Evolutionary conservation across 2,329 filamentous ascomycete genomes (phyloP), one percentile per base, ranked within the genome.

Genomic region (Nemania bipapillata): DNA sequence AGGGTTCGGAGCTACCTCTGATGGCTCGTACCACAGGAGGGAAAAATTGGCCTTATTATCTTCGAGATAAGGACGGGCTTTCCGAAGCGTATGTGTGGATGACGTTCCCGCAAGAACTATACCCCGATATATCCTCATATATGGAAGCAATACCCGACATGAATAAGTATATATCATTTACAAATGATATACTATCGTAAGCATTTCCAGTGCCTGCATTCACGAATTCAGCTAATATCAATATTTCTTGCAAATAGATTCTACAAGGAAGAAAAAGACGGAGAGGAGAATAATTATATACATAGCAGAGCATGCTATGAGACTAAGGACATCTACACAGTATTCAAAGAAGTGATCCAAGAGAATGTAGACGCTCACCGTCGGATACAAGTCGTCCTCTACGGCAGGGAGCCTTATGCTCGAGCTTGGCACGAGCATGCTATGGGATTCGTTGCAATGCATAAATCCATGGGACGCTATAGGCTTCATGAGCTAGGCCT

Each of bases 151-250:
- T 77, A 24, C 73, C 76, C 0, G 75, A 78, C 37, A 72, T 78
- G 69, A 70, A 68, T 6, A 73, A 61, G 57, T 78, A 74, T 35
- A 72, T 77, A 32, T 73, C 70, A 20, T 56, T 77, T 5, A 72
- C 71, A 1, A 78, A 78, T 49, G 75, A 78, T 52, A 73, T 77
- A 4, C 17, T 78, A 42, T 78, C 76, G 77, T 77, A 45, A 68
- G 75, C 73, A 7, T n/a, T 6, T 6, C 32, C 45, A 17, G 28
- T 6, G 2, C 20, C 1, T 2, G 0, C 49, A 1, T 12, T 24
- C 6, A 12, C 28, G 1, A 4, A 2, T n/a, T n/a, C n/a, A n/a
- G 12, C 32, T 8, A 17, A 5, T 3, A 45, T n/a, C 53, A 54
- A 69, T 3, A 3, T 28, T n/a, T 32, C 22, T 26, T 20, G 8